phyloP scores from a whole-genome alignment of 176 grass and related monocot genomes.

The Rhynchospora tenuis region DNA sequence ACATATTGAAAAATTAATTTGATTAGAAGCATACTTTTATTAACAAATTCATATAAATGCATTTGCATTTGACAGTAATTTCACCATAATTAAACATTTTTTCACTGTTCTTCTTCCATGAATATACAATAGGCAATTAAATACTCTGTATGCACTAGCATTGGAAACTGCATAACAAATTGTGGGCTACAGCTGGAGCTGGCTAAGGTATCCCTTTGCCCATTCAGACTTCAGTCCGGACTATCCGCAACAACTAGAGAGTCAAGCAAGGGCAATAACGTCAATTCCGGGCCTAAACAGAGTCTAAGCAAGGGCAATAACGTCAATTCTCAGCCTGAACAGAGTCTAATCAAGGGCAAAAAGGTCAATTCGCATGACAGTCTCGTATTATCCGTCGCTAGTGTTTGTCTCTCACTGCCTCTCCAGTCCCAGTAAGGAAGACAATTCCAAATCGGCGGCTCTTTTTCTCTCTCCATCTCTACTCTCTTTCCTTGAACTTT shows the following conservation, averaged over 20 bases:
- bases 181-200: conserved; percentile 11
- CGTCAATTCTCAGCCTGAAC: not conserved
- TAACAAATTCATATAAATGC: no score
- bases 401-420: not conserved
- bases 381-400: not conserved
- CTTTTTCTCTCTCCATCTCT: conserved; percentile 13
- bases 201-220: not conserved
- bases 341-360: not conserved
- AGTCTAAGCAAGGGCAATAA: no score
- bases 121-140: no score
- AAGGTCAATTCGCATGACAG: not conserved
- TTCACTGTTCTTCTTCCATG: no score
- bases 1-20: no score
- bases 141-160: not conserved
- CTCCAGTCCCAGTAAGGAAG: not conserved
- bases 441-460: conserved; percentile 17
- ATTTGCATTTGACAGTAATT: no score
- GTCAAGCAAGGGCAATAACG: no score
- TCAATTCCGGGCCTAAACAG: no score
- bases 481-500: not conserved
- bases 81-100: no score
- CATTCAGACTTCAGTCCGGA: not conserved
- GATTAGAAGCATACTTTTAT: no score
- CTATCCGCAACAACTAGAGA: not conserved
- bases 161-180: not conserved